Evolutionary conservation across 805 yeast genomes (phyloP).

Genomic region (Saccharomycopsis sp.): DNA sequence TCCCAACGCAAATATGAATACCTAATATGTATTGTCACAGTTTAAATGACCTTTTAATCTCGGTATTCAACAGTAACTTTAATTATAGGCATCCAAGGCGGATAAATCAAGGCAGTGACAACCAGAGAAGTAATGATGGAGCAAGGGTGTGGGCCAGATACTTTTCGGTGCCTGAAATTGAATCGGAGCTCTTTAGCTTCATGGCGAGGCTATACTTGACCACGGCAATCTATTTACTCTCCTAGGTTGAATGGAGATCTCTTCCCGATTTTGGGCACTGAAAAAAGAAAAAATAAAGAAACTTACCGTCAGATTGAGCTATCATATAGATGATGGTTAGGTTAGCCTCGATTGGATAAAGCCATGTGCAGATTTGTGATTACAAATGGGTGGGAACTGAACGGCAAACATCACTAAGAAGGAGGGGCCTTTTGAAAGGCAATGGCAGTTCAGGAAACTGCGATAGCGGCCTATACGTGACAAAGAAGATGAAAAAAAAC

Average conservation of each 20-base stretch:
- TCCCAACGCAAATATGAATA: background rate
- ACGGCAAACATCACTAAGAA: too few relatives aligned
- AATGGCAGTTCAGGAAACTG: too few relatives aligned
- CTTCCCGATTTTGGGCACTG: too few relatives aligned
- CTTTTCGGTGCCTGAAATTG: background rate
- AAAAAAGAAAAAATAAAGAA: too few relatives aligned
- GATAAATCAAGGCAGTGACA: background rate
- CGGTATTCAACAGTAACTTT: background rate
- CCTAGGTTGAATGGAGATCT: too few relatives aligned
- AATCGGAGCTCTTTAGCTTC: background rate
- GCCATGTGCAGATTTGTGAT: background rate
- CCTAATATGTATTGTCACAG: background rate
- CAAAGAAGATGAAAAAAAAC: too few relatives aligned
- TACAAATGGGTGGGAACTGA: too few relatives aligned
- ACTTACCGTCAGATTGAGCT: background rate
- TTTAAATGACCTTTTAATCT: background rate
- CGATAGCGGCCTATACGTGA: too few relatives aligned
- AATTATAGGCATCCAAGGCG: background rate
- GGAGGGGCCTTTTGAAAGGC: too few relatives aligned
- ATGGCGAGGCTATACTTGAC: background rate
- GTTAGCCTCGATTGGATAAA: background rate
- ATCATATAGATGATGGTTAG: too few relatives aligned
- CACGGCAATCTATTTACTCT: too few relatives aligned
- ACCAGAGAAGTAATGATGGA: background rate
- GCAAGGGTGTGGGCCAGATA: background rate